phyloP scores from a whole-genome alignment of 371 early-diverging fungal genomes.

The Cokeromyces recurvatus region DNA sequence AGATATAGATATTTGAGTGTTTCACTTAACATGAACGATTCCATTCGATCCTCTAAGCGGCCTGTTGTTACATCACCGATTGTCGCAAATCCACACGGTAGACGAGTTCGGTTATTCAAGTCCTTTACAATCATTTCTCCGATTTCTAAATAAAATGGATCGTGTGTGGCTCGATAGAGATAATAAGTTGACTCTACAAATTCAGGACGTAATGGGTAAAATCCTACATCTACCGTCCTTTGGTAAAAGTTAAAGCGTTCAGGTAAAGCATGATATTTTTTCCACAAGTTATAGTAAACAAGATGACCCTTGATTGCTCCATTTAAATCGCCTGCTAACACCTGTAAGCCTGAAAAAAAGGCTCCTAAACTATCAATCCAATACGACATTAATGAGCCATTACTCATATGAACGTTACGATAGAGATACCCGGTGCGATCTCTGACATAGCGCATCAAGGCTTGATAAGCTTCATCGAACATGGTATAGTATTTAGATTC shows the following conservation, averaged over 20 bases:
- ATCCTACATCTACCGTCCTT: constrained; percentile 56
- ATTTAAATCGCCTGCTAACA: constrained; percentile 75
- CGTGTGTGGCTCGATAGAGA: constrained; percentile 83
- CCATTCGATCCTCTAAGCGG: constrained; percentile 83
- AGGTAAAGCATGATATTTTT: constrained; percentile 76
- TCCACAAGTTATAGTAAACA: constrained; percentile 84
- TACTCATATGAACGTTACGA: constrained; percentile 79
- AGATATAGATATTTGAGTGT: constrained; percentile 92
- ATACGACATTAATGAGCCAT: constrained; percentile 57
- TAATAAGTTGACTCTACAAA: constrained; percentile 92
- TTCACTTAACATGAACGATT: constrained; percentile 92
- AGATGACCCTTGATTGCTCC: constrained; percentile 78
- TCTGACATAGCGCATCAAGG: constrained; percentile 57
- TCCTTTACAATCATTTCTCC: constrained; percentile 85
- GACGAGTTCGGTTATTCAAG: constrained; percentile 65
- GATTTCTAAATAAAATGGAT: constrained; percentile 87
- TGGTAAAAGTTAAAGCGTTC: constrained; percentile 78
- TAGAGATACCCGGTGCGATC: constrained; percentile 80
- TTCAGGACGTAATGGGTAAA: constrained; percentile 91
- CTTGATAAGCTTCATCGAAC: constrained; percentile 79
- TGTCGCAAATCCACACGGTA: constrained; percentile 84
- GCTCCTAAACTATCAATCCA: constrained; percentile 93
- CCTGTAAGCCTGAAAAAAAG: constrained; percentile 91
- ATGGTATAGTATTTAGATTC: constrained; percentile 69
- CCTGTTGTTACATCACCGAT: constrained; percentile 64